Evolutionary conservation across 108 stramenopile genomes (phyloP).

Genomic region (Pseudonitzschia pungens): DNA sequence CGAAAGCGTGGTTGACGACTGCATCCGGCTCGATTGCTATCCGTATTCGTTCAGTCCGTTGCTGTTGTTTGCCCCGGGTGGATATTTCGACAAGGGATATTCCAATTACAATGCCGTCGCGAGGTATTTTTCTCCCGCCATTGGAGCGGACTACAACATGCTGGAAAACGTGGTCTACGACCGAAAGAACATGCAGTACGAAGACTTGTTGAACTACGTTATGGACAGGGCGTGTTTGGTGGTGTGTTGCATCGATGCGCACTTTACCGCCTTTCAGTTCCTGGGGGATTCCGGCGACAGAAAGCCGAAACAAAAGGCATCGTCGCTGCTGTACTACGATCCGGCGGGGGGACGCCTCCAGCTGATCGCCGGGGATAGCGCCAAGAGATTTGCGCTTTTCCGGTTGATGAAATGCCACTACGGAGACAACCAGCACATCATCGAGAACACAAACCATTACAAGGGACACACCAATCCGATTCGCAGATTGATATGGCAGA

Average conservation of each 20-base stretch:
- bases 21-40: slow-evolving; percentile 28
- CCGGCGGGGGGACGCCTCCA: slow-evolving; percentile 16
- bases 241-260: slow-evolving; percentile 32
- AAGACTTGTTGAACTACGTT: slow-evolving; percentile 26
- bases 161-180: slow-evolving; percentile 36
- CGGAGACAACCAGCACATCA: slow-evolving; percentile 32
- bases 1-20: slow-evolving; percentile 16
- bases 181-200: slow-evolving; percentile 40
- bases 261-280: slow-evolving; percentile 35
- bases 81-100: slow-evolving; percentile 41
- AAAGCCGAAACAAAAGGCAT: not conserved
- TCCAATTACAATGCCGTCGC: slow-evolving; percentile 41
- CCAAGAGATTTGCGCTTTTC: slow-evolving; percentile 15
- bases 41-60: slow-evolving; percentile 37
- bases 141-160: slow-evolving; percentile 29
- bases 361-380: slow-evolving; percentile 18
- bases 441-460: slow-evolving; percentile 33
- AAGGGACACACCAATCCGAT: slow-evolving; percentile 17
- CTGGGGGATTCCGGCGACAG: not conserved
- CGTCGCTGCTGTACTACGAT: slow-evolving; percentile 30
- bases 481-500: slow-evolving; percentile 18
- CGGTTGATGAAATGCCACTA: slow-evolving; percentile 37
- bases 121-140: slow-evolving; percentile 22
- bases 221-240: slow-evolving; percentile 20
- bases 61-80: slow-evolving; percentile 22